These are phyloP conservation scores for Vigna hirtella DNA, from an alignment of 306 rosid genomes.

Conservation along the genomic window DNA sequence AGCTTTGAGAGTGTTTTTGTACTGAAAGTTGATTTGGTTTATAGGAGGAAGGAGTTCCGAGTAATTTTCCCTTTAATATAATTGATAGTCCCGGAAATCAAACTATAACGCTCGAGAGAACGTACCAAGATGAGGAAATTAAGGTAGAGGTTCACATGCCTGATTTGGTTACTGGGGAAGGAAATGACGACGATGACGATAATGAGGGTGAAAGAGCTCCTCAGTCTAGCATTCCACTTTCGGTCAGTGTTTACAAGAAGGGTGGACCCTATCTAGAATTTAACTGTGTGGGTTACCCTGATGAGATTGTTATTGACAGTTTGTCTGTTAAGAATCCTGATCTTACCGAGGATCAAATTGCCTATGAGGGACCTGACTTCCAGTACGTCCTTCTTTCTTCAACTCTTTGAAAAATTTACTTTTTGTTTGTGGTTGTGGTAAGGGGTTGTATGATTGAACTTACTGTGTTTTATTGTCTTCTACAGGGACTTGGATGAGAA, in stretches of 20 bases:
- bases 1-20: neutral
- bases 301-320: slow-evolving; percentile 77
- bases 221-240: slow-evolving; percentile 77
- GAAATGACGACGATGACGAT: slow-evolving; percentile 42
- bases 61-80: slow-evolving; percentile 76
- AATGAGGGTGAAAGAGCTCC: slow-evolving; percentile 52
- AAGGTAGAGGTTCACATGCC: slow-evolving; percentile 92
- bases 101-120: slow-evolving; percentile 68
- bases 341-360: slow-evolving; percentile 66
- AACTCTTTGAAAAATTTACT: neutral
- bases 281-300: slow-evolving; percentile 71
- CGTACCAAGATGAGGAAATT: slow-evolving; percentile 76
- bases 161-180: slow-evolving; percentile 77
- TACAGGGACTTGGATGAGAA: slow-evolving; percentile 85
- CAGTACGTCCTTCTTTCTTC: slow-evolving; percentile 53
- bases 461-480: slow-evolving; percentile 8
- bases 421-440: neutral
- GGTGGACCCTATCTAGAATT: slow-evolving; percentile 72
- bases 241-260: slow-evolving; percentile 74
- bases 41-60: slow-evolving; percentile 71
- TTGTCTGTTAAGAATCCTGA: slow-evolving; percentile 74
- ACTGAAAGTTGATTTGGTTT: slow-evolving; percentile 23
- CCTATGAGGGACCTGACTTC: slow-evolving; percentile 94
- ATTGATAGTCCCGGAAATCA: slow-evolving; percentile 71
- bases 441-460: slow-evolving; percentile 1